Evolutionary conservation across 345 rosid genomes (phyloP), one percentile per base, ranked within the genome.

Genomic region (Citrus sp.): DNA sequence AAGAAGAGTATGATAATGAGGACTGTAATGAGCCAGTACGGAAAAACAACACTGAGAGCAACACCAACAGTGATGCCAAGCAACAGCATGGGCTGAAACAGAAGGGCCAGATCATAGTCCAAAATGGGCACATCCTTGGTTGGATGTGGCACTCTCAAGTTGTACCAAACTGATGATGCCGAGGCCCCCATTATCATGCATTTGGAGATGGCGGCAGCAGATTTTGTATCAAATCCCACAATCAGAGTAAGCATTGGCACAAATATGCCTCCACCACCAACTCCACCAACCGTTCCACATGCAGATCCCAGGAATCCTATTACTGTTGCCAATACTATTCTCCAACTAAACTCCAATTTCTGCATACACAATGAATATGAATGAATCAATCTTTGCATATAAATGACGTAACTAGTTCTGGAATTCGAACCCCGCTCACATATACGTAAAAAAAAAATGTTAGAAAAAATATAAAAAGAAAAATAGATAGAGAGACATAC

Each of bases 131-230:
- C 98, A 79, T 93, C 94, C 78, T 84, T 93, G 37, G 93, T 87
- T 27, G 98, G 98, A 81, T 95, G 98, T 1, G 89, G 88, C 40
- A 93, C 97, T 80, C 93, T 87, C 35, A 95, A 67, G 80, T 95
- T 95, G 86, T 93, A 95, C 97, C 98, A 95, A 67, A 95, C 97
- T 42, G 98, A 95, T 70, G 98, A 88, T 14, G 92, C 86, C 2
- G 98, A 93, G 74, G 98, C 98, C 73, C 92, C 98, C 98, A 95
- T 95, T 67, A 95, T 95, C 98, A 95, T 95, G 84, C 98, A 95
- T 89, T 95, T 95, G 21, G 98, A 95, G 74, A 95, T 73, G n/a
- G 98, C 98, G 77, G 98, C 98, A 28, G 98, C 98, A 10, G 98
- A 95, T 80, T 95, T 95, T 16, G 98, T 89, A 61, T 95, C 98